Conservation (phyloP, 305 asterid species). For the Fraxinus sp. region DNA sequence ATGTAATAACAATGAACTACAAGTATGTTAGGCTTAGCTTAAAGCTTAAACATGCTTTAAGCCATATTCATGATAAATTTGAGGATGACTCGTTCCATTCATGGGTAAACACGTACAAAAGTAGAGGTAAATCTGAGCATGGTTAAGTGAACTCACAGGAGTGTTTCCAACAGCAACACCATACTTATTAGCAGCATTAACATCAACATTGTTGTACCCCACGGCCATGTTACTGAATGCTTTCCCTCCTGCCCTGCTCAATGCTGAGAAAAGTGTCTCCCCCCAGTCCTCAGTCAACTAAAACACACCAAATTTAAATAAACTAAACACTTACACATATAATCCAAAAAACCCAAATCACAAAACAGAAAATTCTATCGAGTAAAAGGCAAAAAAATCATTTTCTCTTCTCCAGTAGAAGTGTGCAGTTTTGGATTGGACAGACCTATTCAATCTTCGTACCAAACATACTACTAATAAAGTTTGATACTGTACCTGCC, state of each 20-base stretch:
- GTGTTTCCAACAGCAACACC: constrained; percentile 97
- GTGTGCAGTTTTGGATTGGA: neutral
- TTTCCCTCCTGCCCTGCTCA: constrained; percentile 92
- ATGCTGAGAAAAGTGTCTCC: constrained; percentile 71
- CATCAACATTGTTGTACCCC: constrained; percentile 95
- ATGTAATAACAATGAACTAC: neutral
- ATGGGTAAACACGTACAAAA: neutral
- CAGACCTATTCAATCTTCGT: neutral
- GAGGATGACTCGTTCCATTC: neutral
- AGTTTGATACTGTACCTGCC: constrained; percentile 55
- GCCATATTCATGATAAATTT: neutral
- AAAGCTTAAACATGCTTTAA: neutral
- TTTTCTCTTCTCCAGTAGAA: neutral
- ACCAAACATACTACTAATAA: neutral
- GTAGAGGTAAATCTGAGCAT: neutral
- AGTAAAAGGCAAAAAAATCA: neutral
- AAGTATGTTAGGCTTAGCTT: neutral
- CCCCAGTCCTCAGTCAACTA: constrained; percentile 98
- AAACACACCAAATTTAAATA: neutral
- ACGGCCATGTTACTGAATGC: constrained; percentile 99
- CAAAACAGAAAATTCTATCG: neutral
- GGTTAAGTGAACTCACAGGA: constrained; percentile 52
- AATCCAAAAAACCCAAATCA: neutral
- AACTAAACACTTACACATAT: neutral
- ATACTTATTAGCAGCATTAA: constrained; percentile 74